Evolutionary conservation across 1,284 basidiomycete species (phyloP).

Genomic region (Ceratorhiza oryzae-sativae): DNA sequence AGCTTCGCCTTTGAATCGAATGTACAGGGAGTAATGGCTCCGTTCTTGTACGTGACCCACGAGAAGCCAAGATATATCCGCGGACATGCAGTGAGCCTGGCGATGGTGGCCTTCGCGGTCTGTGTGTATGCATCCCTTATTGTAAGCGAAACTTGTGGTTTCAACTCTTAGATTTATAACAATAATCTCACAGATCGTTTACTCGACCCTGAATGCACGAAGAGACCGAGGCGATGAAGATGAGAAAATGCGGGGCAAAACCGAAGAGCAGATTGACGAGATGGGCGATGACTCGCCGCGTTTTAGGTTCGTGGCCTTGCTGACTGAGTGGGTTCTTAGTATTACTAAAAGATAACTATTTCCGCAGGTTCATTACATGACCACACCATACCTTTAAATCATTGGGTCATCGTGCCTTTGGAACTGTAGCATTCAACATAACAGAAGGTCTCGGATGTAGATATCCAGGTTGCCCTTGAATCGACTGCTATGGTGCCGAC

Average conservation of each 20-base stretch:
- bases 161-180: background rate
- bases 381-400: too few relatives aligned
- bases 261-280: conserved; percentile 34
- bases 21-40: conserved; percentile 40
- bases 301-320: conserved; percentile 20
- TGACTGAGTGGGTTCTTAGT: background rate
- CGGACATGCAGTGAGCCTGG: conserved; percentile 41
- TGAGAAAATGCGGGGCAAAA: conserved; percentile 31
- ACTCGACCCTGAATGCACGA: conserved; percentile 12
- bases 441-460: too few relatives aligned
- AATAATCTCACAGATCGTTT: conserved; percentile 22
- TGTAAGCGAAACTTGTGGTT: background rate
- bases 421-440: too few relatives aligned
- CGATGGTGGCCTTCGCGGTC: conserved; percentile 38
- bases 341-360: background rate
- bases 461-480: too few relatives aligned
- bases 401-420: too few relatives aligned
- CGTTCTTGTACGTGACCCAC: conserved; percentile 39
- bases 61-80: conserved; percentile 41
- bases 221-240: conserved; percentile 41
- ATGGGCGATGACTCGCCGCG: conserved; percentile 41
- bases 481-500: too few relatives aligned
- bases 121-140: conserved; percentile 27
- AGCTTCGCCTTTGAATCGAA: background rate
- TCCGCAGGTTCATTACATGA: background rate